A percentile compares a stretch with the other conserved stretches of the same genome.
These are phyloP conservation scores for Termitomyces sp. DNA, from an alignment of 768 basidiomycete genomes.

Conservation along the genomic window DNA sequence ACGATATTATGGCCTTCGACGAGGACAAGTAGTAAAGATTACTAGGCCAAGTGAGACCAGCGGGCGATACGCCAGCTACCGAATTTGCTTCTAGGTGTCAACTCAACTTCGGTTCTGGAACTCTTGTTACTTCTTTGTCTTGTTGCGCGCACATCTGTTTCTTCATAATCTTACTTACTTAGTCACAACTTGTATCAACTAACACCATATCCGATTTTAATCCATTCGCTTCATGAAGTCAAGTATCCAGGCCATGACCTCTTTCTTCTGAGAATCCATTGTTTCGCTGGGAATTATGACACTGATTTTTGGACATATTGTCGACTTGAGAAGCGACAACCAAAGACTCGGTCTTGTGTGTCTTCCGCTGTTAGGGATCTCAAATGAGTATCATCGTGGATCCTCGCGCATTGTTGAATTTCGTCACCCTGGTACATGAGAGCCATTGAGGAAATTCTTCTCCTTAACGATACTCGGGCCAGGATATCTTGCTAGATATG, in stretches of 20 bases:
- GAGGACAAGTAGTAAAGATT: slow-evolving; percentile 98
- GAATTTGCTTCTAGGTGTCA: slow-evolving; percentile 68
- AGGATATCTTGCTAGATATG: not conserved
- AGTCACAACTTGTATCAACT: slow-evolving; percentile 23
- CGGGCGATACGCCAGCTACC: slow-evolving; percentile 89
- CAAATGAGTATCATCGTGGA: not conserved
- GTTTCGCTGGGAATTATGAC: not conserved
- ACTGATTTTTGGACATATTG: slow-evolving; percentile 2
- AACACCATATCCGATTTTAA: slow-evolving; percentile 14
- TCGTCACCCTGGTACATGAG: not conserved
- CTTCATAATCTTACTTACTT: slow-evolving; percentile 17
- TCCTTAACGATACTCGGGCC: not conserved
- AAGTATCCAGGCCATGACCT: not conserved
- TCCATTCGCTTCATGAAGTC: slow-evolving; percentile 1
- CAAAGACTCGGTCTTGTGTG: not conserved
- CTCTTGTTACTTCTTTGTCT: slow-evolving; percentile 8
- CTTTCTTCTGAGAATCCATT: slow-evolving; percentile 20
- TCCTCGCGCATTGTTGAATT: not conserved
- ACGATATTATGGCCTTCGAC: slow-evolving; percentile 91
- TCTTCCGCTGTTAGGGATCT: slow-evolving; percentile 1
- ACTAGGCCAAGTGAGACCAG: slow-evolving; percentile 95
- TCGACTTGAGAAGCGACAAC: not conserved
- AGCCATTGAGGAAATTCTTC: not conserved
- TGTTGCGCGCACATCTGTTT: slow-evolving; percentile 7
- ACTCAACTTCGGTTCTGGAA: not conserved